Base-by-base conservation (phyloP, 495 filamentous ascomycete species). In the Hypoxylon crocopeplum region DNA sequence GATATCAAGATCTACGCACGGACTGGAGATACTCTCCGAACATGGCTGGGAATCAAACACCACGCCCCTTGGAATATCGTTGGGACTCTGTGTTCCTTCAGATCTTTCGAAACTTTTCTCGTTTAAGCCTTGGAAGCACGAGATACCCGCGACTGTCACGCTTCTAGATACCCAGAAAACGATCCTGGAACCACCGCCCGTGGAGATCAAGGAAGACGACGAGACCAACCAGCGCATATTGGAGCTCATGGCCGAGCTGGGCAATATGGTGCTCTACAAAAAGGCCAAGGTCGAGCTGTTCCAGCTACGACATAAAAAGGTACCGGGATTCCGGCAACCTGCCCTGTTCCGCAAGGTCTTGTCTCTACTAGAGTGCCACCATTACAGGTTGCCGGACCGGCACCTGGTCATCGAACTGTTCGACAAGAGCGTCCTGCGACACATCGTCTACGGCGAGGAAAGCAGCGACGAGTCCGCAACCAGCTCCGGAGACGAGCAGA, bases 331-430 rank as follows among this genome's bases (percentile, higher is more conserved):
- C 74, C 82, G 80, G 24, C 88, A 90, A 64, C 80, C 86, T 29
- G 76, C 79, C 25, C 79, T 98, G 27, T 98, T 96, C 76, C 85
- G 84, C 49, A 89, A 92, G 69, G 85, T 93, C 50, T 86, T 98
- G 78, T 80, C 77, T 25, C 75, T 97, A 25, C 79, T 98, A n/a
- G 94, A 97, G 75, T 86, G 84, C 44, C 92, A 97, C 59, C 90
- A 94, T 65, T 98, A 91, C 71, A 84, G 93, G 24, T 79, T 98
- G 17, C 85, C 84, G 5, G 86, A 91, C 41, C 87, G 93, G 34
- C 88, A 90, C 34, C 92, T 95, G 71, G 86, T 97, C 27, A 85
- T 97, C 42, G 92, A 97, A 69, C 75, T 98, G 19, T 98, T 98
- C 71, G 93, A 98, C 61, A 93, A 91, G 73, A 85, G 80, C 29